A percentile compares a stretch with the other conserved stretches of the same genome.
phyloP scores from a whole-genome alignment of 2,329 filamentous ascomycete genomes.

The Huntiella decipiens region DNA sequence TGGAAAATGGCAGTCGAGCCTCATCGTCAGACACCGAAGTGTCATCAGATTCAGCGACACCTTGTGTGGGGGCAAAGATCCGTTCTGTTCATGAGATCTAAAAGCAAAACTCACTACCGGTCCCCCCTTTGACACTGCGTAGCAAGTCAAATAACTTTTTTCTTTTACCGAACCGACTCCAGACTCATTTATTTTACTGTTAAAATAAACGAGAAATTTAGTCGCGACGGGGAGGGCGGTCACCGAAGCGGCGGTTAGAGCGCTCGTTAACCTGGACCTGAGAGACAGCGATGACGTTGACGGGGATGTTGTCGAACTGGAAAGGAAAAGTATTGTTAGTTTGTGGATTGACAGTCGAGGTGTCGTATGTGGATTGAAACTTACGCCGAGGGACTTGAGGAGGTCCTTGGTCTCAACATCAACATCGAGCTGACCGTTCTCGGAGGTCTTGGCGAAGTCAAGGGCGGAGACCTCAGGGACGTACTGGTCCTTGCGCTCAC shows the following conservation, averaged over 20 bases:
- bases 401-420: conserved; percentile 98
- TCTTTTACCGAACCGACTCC: conserved; percentile 8
- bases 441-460: conserved; percentile 89
- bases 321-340: conserved; percentile 15
- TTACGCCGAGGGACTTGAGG: conserved; percentile 94
- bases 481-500: conserved; percentile 99
- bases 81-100: conserved; percentile 37
- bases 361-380: conserved; percentile 24
- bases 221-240: conserved; percentile 32
- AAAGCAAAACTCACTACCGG: conserved; percentile 33
- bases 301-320: conserved; percentile 91
- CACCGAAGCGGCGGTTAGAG: conserved; percentile 53
- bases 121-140: conserved; percentile 34
- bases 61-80: conserved; percentile 45
- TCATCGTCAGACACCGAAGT: conserved; percentile 38
- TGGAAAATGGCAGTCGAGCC: conserved; percentile 73
- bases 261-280: conserved; percentile 79
- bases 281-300: conserved; percentile 81
- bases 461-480: conserved; percentile 97
- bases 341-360: not conserved
- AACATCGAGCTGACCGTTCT: conserved; percentile 84
- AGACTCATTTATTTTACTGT: conserved; percentile 15
- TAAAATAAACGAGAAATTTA: conserved; percentile 17
- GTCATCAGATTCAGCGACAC: conserved; percentile 71
- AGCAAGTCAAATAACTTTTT: conserved; percentile 20